Percentiles rank a stretch among this genome's conserved stretches.
These are phyloP conservation scores for Solanum hybrid DNA, from an alignment of 305 asterid genomes.

Conservation along the genomic window DNA sequence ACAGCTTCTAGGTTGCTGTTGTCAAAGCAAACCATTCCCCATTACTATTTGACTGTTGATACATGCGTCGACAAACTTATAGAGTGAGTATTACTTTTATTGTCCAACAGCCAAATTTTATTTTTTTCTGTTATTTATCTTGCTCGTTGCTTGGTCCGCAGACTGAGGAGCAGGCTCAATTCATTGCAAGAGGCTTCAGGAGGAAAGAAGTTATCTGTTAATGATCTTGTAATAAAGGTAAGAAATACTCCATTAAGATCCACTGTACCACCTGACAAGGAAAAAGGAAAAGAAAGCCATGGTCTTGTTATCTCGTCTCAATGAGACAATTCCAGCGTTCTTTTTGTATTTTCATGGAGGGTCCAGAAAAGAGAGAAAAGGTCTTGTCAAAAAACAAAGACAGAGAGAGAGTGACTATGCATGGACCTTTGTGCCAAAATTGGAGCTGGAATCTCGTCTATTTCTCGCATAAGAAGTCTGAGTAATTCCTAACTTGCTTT, in stretches of 20 bases:
- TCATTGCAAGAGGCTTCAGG: conserved; percentile 94
- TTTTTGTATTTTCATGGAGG: background rate
- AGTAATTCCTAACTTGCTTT: background rate
- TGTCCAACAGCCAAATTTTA: background rate
- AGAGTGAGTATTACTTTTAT: conserved; percentile 56
- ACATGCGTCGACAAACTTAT: conserved; percentile 91
- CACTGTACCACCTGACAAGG: background rate
- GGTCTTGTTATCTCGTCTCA: background rate
- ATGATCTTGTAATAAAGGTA: conserved; percentile 98
- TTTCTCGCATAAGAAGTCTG: background rate
- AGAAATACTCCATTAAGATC: background rate
- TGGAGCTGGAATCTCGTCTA: background rate
- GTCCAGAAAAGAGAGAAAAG: background rate
- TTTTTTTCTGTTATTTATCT: conserved; percentile 1
- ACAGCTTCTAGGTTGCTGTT: conserved; percentile 88
- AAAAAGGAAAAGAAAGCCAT: background rate
- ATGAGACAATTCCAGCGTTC: background rate
- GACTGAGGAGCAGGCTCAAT: conserved; percentile 73
- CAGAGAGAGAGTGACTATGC: background rate
- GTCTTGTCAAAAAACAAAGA: background rate
- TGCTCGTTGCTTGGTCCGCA: conserved; percentile 20
- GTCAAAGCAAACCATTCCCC: conserved; percentile 97
- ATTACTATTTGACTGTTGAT: conserved; percentile 92
- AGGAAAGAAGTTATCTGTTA: conserved; percentile 84
- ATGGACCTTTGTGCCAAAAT: background rate